A percentile compares a stretch with the other conserved stretches of the same genome.
These are phyloP conservation scores for Pyrrhoderma noxium DNA, from an alignment of 1,284 basidiomycete species.

Conservation along the genomic window DNA sequence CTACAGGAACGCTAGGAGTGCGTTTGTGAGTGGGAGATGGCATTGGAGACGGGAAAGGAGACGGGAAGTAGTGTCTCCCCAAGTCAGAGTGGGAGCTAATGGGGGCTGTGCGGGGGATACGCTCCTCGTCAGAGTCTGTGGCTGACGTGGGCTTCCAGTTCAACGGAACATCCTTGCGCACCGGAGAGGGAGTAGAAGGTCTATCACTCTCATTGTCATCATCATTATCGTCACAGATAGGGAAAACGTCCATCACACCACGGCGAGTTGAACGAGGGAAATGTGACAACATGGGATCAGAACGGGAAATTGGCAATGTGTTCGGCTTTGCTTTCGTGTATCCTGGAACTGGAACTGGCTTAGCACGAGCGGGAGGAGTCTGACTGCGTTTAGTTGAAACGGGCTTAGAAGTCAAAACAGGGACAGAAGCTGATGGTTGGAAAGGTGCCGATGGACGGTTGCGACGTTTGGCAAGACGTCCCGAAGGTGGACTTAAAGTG, in stretches of 20 bases:
- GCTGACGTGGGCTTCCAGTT: conserved; percentile 5
- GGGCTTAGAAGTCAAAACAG: conserved; percentile 1
- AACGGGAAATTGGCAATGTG: conserved; percentile 9
- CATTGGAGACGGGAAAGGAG: conserved; percentile 14
- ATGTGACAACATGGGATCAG: conserved; percentile 11
- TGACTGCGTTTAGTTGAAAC: conserved; percentile 2
- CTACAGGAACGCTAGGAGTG: conserved; percentile 13
- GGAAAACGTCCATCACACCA: conserved; percentile 5
- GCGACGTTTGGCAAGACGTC: conserved; percentile 18
- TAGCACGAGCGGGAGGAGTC: conserved; percentile 1
- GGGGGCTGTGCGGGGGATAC: conserved; percentile 13
- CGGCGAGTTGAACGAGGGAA: conserved; percentile 4
- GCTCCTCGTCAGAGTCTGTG: conserved; percentile 7
- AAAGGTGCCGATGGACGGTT: conserved; percentile 14
- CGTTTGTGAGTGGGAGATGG: conserved; percentile 12
- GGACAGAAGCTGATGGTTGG: conserved; percentile 5
- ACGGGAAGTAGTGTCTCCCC: conserved; percentile 16
- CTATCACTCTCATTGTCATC: conserved; percentile 10
- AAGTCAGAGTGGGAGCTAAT: conserved; percentile 3
- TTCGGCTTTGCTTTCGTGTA: background rate
- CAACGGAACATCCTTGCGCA: background rate
- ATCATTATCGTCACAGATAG: conserved; percentile 16
- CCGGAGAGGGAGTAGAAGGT: conserved; percentile 12
- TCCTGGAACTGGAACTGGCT: conserved; percentile 10
- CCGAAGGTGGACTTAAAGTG: conserved; percentile 10